Evolutionary conservation across 1,284 basidiomycete species (phyloP).

Genomic region (Meira miltonrushii): DNA sequence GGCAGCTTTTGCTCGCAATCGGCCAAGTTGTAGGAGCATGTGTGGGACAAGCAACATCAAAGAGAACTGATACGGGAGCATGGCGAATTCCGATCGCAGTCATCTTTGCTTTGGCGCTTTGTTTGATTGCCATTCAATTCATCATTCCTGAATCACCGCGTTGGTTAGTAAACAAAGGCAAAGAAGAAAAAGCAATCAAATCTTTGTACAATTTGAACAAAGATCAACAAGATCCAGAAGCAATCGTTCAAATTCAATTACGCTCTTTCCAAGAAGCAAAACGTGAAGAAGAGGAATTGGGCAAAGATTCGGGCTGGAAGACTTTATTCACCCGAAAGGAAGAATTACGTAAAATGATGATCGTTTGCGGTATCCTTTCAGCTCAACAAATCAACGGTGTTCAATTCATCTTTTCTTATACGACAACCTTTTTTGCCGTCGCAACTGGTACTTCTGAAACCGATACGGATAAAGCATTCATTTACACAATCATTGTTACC

Average conservation of each 20-base stretch:
- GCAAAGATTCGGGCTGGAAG: constrained; percentile 52
- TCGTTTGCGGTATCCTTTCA: constrained; percentile 55
- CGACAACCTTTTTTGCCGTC: constrained; percentile 28
- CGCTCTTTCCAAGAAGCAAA: constrained; percentile 53
- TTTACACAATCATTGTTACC: constrained; percentile 54
- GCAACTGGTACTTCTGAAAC: constrained; percentile 14
- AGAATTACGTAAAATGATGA: constrained; percentile 53
- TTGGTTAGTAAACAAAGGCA: constrained; percentile 55
- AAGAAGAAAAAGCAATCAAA: constrained; percentile 53
- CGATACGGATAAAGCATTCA: constrained; percentile 53
- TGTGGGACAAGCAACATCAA: constrained; percentile 52
- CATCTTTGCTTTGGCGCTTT: constrained; percentile 54
- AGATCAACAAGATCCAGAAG: constrained; percentile 52
- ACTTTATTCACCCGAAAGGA: constrained; percentile 44
- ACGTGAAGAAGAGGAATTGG: constrained; percentile 52
- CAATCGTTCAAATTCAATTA: constrained; percentile 48
- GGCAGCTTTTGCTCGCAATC: constrained; percentile 56
- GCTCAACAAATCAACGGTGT: constrained; percentile 49
- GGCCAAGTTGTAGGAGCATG: constrained; percentile 56
- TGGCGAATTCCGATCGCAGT: constrained; percentile 55
- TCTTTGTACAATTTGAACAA: constrained; percentile 54
- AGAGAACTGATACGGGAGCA: constrained; percentile 19
- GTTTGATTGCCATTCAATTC: constrained; percentile 49
- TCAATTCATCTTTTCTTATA: constrained; percentile 55
- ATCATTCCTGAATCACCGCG: constrained; percentile 54